phyloP scores from a whole-genome alignment of 768 basidiomycete genomes.

The Boletus eberwhitei region DNA sequence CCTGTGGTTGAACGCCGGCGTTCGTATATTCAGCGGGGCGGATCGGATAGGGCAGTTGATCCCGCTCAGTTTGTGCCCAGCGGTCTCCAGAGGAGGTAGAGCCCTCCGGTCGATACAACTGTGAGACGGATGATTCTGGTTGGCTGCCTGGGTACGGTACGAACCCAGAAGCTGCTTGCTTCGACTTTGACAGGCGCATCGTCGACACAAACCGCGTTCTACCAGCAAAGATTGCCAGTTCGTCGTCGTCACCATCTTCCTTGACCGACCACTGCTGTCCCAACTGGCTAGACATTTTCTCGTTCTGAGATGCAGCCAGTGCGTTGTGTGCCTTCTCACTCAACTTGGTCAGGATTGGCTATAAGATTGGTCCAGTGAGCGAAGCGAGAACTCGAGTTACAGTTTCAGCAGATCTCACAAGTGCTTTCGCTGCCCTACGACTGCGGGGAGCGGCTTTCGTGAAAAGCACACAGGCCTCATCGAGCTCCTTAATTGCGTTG shows the following conservation, averaged over 20 bases:
- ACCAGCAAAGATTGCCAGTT: constrained; percentile 67
- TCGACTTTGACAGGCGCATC: constrained; percentile 32
- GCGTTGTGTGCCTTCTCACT: constrained; percentile 66
- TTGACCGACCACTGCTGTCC: constrained; percentile 52
- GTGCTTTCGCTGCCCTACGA: constrained; percentile 60
- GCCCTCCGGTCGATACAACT: constrained; percentile 15
- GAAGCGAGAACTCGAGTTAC: not conserved
- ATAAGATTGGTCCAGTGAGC: constrained; percentile 1
- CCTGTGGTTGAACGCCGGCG: constrained; percentile 6
- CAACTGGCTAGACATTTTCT: constrained; percentile 26
- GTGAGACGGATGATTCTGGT: constrained; percentile 3
- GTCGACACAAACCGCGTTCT: constrained; percentile 59
- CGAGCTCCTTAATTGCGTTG: constrained; percentile 66
- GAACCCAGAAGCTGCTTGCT: constrained; percentile 7
- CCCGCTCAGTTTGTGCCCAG: constrained; percentile 20
- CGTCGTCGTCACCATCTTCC: constrained; percentile 54
- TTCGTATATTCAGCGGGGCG: constrained; percentile 7
- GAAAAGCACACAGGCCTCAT: constrained; percentile 65
- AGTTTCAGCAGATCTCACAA: constrained; percentile 41
- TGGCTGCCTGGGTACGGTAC: not conserved
- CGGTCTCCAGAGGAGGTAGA: constrained; percentile 11
- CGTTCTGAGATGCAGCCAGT: constrained; percentile 41
- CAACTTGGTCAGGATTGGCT: constrained; percentile 57
- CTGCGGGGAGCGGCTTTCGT: constrained; percentile 55
- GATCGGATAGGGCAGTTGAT: constrained; percentile 1